Conservation (phyloP, 2,329 filamentous ascomycete species). For the Microdochium bolleyi region DNA sequence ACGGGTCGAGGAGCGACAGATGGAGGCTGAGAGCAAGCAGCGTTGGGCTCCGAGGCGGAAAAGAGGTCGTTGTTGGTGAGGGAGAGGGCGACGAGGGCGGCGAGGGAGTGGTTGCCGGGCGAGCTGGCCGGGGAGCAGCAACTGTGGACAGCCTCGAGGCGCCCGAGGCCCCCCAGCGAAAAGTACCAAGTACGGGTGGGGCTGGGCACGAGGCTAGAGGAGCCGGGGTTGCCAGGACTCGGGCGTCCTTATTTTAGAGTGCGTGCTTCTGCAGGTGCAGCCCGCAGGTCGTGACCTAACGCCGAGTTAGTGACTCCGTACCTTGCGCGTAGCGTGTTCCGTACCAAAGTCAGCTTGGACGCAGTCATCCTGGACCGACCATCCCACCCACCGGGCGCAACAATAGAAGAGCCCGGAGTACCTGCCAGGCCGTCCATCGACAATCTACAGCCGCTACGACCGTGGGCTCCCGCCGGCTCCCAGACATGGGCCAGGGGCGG, state of each 20-base stretch:
- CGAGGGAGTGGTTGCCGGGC: not conserved
- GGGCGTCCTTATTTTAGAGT: not conserved
- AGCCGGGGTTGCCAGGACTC: not conserved
- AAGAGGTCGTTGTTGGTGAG: not conserved
- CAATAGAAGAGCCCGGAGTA: too few relatives aligned
- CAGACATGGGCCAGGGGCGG: too few relatives aligned
- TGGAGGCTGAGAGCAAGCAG: slow-evolving; percentile 10
- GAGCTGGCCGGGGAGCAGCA: not conserved
- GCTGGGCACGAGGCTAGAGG: not conserved
- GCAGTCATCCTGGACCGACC: too few relatives aligned
- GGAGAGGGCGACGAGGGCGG: not conserved
- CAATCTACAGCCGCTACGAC: too few relatives aligned
- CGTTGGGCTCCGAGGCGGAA: slow-evolving; percentile 2
- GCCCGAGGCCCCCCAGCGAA: not conserved
- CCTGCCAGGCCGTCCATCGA: too few relatives aligned
- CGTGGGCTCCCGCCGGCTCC: too few relatives aligned
- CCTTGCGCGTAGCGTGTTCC: too few relatives aligned
- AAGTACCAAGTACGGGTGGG: not conserved
- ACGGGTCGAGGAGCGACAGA: not conserved
- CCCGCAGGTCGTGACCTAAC: not conserved
- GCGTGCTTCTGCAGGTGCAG: not conserved
- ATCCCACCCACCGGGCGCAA: too few relatives aligned
- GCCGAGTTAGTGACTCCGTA: too few relatives aligned
- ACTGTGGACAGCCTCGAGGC: not conserved
- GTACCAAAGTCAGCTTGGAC: too few relatives aligned